Percentiles rank a stretch among this genome's conserved stretches.
Evolutionary conservation across 306 rosid genomes (phyloP).

Genomic region (Ormosia semicastrata): DNA sequence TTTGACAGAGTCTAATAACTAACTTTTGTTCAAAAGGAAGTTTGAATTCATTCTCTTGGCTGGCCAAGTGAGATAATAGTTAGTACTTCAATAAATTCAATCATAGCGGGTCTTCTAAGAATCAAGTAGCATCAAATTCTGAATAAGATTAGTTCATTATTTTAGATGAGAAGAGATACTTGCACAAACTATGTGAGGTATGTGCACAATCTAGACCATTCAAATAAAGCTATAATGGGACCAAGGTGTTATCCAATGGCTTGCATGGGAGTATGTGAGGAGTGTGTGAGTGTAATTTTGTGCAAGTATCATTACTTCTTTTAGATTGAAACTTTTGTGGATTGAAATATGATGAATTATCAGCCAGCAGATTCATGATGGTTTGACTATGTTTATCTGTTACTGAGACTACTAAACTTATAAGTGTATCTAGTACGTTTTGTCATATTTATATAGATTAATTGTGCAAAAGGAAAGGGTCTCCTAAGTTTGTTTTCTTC

Average conservation of each 20-base stretch:
- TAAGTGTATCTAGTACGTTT: background rate
- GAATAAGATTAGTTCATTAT: background rate
- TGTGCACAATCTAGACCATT: background rate
- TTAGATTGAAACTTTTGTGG: background rate
- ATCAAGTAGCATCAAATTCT: background rate
- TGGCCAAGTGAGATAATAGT: background rate
- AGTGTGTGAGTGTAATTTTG: background rate
- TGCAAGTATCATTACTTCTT: background rate
- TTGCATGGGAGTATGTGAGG: background rate
- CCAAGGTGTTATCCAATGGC: background rate
- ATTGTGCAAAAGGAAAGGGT: background rate
- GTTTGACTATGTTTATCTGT: background rate
- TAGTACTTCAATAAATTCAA: background rate
- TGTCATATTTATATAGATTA: background rate
- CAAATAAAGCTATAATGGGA: background rate
- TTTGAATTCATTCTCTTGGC: background rate
- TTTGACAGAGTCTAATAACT: constrained; percentile 13
- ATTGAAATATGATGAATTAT: background rate
- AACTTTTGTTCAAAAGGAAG: background rate
- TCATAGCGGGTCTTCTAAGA: background rate
- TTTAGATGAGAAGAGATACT: background rate
- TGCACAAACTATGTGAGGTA: background rate
- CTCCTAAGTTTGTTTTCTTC: constrained; percentile 8
- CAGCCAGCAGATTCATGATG: background rate
- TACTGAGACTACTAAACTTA: background rate